Base-by-base conservation (phyloP, 768 basidiomycete genomes). In the Tephrocybe sp. region DNA sequence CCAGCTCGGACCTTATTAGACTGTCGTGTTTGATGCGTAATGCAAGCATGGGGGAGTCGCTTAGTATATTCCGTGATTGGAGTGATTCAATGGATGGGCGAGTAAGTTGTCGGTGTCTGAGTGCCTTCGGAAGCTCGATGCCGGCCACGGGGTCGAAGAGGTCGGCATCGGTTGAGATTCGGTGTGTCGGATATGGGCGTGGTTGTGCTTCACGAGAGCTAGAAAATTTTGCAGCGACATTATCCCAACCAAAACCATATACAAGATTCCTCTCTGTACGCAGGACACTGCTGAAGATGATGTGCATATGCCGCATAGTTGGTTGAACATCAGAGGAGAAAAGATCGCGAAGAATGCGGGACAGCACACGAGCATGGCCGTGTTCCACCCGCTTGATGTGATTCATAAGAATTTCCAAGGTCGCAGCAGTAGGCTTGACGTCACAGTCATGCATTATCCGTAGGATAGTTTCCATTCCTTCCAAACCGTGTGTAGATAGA, bases 11-110 rank as follows among this genome's bases (percentile, higher is more conserved):
- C 48, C 75, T 74, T 37, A 79, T 63, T 16, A 82, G 70, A 7
- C 76, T 81, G 52, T 88, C 83, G 38, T 82, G 78, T 52, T 75
- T 70, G 49, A 92, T 81, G 36, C 86, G 82, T 54, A 88, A 66
- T 7, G 78, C 80, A 43, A 83, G 67, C 44, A 82, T 79, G 24
- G 76, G 73, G 27, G 73, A 68, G 60, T 91, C 85, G 51, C 76
- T 76, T 55, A 73, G 75, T 39, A 85, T 65, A 24, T 70, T 68
- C 34, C 80, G 77, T 13, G 63, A 66, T 24, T 63, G 57, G 28
- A 89, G 64, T 6, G 79, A 77, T 39, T 72, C 66, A 8, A 82
- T 21, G 38, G 82, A 61, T 7, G 80, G 69, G 27, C 63, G 66
- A 12, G 77, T 59, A 24, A 70, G 61, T 9, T 62, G 53, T 51